Base-by-base conservation (phyloP, 192 early-diverging fungal species). In the Coemansia sp. region DNA sequence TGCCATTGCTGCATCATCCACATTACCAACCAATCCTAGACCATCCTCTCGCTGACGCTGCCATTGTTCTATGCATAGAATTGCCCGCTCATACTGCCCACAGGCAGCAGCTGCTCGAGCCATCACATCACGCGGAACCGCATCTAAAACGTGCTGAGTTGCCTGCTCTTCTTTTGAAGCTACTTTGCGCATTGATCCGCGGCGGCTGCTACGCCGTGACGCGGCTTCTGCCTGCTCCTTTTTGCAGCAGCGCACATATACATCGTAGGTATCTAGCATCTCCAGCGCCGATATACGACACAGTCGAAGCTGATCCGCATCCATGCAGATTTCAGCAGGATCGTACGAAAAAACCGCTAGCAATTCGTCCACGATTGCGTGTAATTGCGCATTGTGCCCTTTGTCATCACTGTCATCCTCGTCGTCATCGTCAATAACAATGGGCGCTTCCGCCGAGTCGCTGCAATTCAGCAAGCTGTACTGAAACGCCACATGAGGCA, bases 61-160 rank as follows among this genome's bases (percentile, higher is more conserved):
- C 8, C 65, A 38, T 21, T 69, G 55, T 56, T 72, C 76, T 0
- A 59, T 65, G 28, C 58, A 55, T 52, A 60, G 41, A 4, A 79
- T 28, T 3, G 71, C 66, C 9, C 76, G 61, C 50, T 73, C 76
- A 37, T 69, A 69, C 50, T 79, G 76, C 3, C 50, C 51, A 18
- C 71, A 73, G 3, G 66, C 58, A 3, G 42, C 56, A 0, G 71
- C 61, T n/a, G 71, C 65, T 7, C 48, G 60, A 0, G 75, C 75
- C 34, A 71, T 32, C 16, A 53, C 11, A 11, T 32, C 14, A n/a
- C 40, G 51, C 8, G 75, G 52, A 0, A 71, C 52, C 0, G 64
- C 58, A 8, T 6, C 31, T 1, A 59, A 52, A 2, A 79, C 47
- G 8, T 40, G 31, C 14, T 57, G 43, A 6, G 73, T 34, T 11